phyloP scores from a whole-genome alignment of 345 rosid species.

The Eucalyptus curtisii region DNA sequence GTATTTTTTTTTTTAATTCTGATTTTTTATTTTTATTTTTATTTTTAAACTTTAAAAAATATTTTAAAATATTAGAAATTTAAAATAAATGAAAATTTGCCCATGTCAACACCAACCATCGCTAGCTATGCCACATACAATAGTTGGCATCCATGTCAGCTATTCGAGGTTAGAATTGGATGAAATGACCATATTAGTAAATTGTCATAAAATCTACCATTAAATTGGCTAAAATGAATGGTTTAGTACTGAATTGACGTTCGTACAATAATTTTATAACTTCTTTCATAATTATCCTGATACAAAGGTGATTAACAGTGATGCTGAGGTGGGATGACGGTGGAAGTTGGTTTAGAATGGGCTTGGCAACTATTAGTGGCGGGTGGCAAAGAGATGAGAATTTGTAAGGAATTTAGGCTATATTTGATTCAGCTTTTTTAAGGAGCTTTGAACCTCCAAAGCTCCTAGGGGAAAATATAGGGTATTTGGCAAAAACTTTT shows the following conservation, averaged over 20 bases:
- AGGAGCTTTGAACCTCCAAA: no score
- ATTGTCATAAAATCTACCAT: background rate
- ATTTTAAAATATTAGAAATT: no score
- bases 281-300: background rate
- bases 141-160: accelerated
- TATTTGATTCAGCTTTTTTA: no score
- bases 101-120: accelerated
- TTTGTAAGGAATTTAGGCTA: background rate
- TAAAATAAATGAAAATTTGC: background rate
- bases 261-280: background rate
- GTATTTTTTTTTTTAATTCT: no score
- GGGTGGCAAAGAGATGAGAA: background rate
- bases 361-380: background rate
- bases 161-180: background rate
- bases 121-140: background rate
- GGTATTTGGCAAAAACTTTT: no score
- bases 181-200: background rate
- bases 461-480: no score
- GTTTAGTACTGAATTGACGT: accelerated
- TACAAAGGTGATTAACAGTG: background rate
- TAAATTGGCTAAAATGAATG: background rate
- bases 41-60: no score
- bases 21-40: no score
- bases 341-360: background rate
- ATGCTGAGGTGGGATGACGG: background rate